Base-by-base conservation (phyloP, 306 rosid species). In the Neltuma alba region DNA sequence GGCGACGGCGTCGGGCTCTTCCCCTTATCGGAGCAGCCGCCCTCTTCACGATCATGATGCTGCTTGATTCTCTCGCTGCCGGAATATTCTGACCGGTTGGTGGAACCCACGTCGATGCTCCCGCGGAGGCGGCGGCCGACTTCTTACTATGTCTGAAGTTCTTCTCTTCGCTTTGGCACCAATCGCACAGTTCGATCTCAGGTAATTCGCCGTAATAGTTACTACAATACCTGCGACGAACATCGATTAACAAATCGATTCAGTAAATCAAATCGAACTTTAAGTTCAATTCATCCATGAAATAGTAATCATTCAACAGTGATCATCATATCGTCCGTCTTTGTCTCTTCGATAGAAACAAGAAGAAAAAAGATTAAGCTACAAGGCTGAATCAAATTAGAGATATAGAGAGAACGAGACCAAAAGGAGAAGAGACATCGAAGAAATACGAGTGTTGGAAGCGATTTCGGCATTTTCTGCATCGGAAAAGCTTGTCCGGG, bases 401-500 rank as follows among this genome's bases (percentile, higher is more conserved):
- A 54, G 28, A 54, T 70, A 76, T 60, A 71, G 52, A 21, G 23
- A 69, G 65, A 68, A 79, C 18, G 34, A 69, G 27, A 37, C 47
- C 4, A 33, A 5, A 5, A 33, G 36, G 36, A 33, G 36, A 25
- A 44, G 11, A 64, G 44, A 31, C 1, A 21, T 57, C 28, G 27
- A 36, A 23, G 33, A 68, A n/a, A 37, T 89, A 94, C 95, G 97
- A 92, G 95, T 94, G 98, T 58, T 94, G 98, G 85, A 78, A 92
- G 25, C 98, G 98, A 83, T 88, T 81, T 69, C 74, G 88, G 86
- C 98, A 94, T 72, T 88, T 87, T 92, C 81, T 85, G 89, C 98
- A 94, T 82, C 97, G 98, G 89, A 94, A 94, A 75, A 94, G 95
- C 81, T 94, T 94, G 87, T 94, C 95, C 2, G 90, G 85, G 83